Evolutionary conservation across 139 green algal species (phyloP).

Genomic region (Coelastrella sp.): DNA sequence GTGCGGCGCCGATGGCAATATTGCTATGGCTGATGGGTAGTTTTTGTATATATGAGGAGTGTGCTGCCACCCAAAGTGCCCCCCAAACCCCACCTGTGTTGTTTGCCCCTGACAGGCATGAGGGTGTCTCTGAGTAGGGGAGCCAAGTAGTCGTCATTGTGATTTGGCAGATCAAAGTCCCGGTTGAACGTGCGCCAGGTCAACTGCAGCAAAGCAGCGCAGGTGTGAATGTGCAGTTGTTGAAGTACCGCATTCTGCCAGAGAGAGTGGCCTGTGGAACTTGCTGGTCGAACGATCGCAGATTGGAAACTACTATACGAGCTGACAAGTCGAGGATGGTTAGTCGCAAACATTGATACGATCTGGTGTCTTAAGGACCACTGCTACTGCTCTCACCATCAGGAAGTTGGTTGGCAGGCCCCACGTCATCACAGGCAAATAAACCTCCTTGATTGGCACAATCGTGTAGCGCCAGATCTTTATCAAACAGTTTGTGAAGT

Average conservation of each 20-base stretch:
- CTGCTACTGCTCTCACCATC: conserved; percentile 22
- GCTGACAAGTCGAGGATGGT: not conserved
- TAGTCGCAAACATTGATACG: not conserved
- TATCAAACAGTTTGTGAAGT: conserved; percentile 13
- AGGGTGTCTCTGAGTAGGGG: conserved; percentile 64
- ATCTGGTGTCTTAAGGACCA: not conserved
- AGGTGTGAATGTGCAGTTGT: not conserved
- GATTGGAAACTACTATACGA: not conserved
- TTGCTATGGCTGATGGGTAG: too few relatives aligned
- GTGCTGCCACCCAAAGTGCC: too few relatives aligned
- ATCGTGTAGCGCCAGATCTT: conserved; percentile 40
- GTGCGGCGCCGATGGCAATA: too few relatives aligned
- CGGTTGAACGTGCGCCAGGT: conserved; percentile 75
- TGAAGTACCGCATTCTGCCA: not conserved
- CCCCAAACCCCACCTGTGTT: conserved; percentile 3
- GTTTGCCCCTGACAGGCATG: conserved; percentile 64
- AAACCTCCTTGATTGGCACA: conserved; percentile 39
- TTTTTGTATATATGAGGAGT: too few relatives aligned
- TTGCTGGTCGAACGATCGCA: too few relatives aligned
- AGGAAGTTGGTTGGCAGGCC: conserved; percentile 51
- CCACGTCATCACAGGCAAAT: conserved; percentile 30
- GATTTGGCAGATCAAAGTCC: conserved; percentile 63
- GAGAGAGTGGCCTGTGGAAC: too few relatives aligned
- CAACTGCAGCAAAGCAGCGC: not conserved
- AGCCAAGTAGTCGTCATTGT: conserved; percentile 74